A percentile compares a stretch with the other conserved stretches of the same genome.
These are phyloP conservation scores for Plectosphaerella plurivora DNA, from an alignment of 2,329 filamentous ascomycete species.

Conservation along the genomic window DNA sequence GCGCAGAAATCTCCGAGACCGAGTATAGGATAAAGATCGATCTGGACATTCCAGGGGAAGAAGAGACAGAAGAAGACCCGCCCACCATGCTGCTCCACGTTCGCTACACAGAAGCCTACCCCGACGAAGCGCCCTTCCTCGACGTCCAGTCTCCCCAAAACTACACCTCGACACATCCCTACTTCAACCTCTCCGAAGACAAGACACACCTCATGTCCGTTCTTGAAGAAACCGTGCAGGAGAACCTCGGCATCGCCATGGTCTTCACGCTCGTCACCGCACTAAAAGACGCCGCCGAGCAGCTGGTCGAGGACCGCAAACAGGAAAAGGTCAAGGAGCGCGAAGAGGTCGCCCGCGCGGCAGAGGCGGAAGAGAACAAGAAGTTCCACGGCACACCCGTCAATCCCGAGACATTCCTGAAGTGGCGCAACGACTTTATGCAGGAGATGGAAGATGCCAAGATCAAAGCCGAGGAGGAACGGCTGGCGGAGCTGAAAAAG, in stretches of 20 bases:
- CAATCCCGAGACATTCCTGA: slow-evolving; percentile 77
- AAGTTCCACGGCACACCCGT: slow-evolving; percentile 93
- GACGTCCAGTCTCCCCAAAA: slow-evolving; percentile 74
- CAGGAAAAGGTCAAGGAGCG: slow-evolving; percentile 54
- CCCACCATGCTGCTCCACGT: slow-evolving; percentile 79
- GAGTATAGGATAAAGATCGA: slow-evolving; percentile 82
- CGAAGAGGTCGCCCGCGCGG: slow-evolving; percentile 51
- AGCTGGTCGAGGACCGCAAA: slow-evolving; percentile 70
- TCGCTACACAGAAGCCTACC: slow-evolving; percentile 85
- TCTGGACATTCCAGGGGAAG: slow-evolving; percentile 71
- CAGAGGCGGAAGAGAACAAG: slow-evolving; percentile 88
- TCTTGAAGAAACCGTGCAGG: slow-evolving; percentile 73
- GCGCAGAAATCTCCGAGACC: slow-evolving; percentile 78
- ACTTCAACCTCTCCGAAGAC: slow-evolving; percentile 80
- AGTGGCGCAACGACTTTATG: slow-evolving; percentile 75
- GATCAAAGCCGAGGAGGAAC: slow-evolving; percentile 66
- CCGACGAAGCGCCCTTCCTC: slow-evolving; percentile 78
- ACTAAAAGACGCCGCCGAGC: slow-evolving; percentile 87
- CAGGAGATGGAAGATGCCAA: slow-evolving; percentile 76
- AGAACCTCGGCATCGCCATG: slow-evolving; percentile 97
- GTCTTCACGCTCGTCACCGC: slow-evolving; percentile 85
- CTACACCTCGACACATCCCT: slow-evolving; percentile 52
- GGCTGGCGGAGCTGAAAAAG: slow-evolving; percentile 78
- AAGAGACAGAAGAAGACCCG: slow-evolving; percentile 53
- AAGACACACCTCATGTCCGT: slow-evolving; percentile 67